Conservation (phyloP, 495 filamentous ascomycete genomes). For the Penicillium mononematosum region DNA sequence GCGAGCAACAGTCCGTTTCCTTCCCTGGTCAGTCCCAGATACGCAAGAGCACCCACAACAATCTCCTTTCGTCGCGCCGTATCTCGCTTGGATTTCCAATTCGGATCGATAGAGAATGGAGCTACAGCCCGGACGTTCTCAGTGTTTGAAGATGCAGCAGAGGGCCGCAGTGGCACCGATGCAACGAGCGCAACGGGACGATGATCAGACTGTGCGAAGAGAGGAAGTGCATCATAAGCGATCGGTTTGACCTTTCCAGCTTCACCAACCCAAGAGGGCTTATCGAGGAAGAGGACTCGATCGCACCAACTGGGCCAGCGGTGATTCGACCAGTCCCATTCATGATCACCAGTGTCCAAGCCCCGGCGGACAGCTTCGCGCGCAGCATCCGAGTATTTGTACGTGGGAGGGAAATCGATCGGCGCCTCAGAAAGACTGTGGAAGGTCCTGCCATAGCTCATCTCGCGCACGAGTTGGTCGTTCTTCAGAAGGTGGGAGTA, state of each 20-base stretch:
- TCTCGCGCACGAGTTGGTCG: constrained; percentile 78
- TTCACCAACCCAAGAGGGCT: constrained; percentile 49
- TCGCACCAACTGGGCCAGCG: constrained; percentile 96
- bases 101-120: constrained; percentile 55
- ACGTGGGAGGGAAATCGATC: constrained; percentile 85
- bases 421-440: constrained; percentile 74
- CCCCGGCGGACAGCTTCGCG: constrained; percentile 35
- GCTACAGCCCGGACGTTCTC: constrained; percentile 31
- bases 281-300: constrained; percentile 75
- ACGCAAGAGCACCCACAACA: constrained; percentile 56
- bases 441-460: constrained; percentile 59
- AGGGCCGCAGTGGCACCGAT: constrained; percentile 50
- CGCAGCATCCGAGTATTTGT: constrained; percentile 66
- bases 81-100: constrained; percentile 49
- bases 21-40: constrained; percentile 61
- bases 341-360: constrained; percentile 35
- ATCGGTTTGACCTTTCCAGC: constrained; percentile 43
- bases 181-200: constrained; percentile 71
- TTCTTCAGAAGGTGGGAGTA: constrained; percentile 60
- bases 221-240: constrained; percentile 70
- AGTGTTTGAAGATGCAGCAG: constrained; percentile 17
- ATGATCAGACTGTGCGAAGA: constrained; percentile 80
- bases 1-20: constrained; percentile 52
- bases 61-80: constrained; percentile 55
- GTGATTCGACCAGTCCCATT: constrained; percentile 73